phyloP scores from a whole-genome alignment of 768 basidiomycete genomes.

The Kwoniella bestiolae region DNA sequence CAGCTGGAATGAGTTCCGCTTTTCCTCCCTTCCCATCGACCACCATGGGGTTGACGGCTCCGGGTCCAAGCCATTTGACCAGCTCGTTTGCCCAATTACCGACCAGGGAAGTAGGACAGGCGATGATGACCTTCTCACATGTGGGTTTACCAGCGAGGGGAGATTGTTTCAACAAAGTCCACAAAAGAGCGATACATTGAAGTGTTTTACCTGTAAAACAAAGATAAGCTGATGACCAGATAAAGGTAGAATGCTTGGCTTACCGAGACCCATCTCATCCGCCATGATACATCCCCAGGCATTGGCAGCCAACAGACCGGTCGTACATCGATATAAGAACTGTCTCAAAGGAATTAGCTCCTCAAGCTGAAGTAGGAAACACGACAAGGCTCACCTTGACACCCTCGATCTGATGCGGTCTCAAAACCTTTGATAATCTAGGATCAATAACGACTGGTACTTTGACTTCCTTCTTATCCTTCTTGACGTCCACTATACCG shows the following conservation, averaged over 20 bases:
- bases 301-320: slow-evolving; percentile 87
- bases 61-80: slow-evolving; percentile 92
- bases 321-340: slow-evolving; percentile 95
- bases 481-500: slow-evolving; percentile 61
- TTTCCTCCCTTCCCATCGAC: slow-evolving; percentile 92
- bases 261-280: slow-evolving; percentile 94
- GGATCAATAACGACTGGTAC: slow-evolving; percentile 98
- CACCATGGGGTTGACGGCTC: slow-evolving; percentile 75
- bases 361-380: background rate
- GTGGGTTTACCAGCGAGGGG: slow-evolving; percentile 81
- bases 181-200: slow-evolving; percentile 92
- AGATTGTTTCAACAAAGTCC: slow-evolving; percentile 95
- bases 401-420: slow-evolving; percentile 97
- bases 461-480: slow-evolving; percentile 69
- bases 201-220: slow-evolving; percentile 71
- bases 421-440: slow-evolving; percentile 77
- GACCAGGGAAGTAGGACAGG: slow-evolving; percentile 93
- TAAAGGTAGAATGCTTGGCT: slow-evolving; percentile 32
- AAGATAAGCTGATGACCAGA: slow-evolving; percentile 2
- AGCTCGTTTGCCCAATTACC: slow-evolving; percentile 97
- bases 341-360: slow-evolving; percentile 60
- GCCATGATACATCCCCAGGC: slow-evolving; percentile 95
- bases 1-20: slow-evolving; percentile 74
- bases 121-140: slow-evolving; percentile 97
- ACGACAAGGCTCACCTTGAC: slow-evolving; percentile 71